phyloP scores from a whole-genome alignment of 305 asterid species.

The Rubia balearica region DNA sequence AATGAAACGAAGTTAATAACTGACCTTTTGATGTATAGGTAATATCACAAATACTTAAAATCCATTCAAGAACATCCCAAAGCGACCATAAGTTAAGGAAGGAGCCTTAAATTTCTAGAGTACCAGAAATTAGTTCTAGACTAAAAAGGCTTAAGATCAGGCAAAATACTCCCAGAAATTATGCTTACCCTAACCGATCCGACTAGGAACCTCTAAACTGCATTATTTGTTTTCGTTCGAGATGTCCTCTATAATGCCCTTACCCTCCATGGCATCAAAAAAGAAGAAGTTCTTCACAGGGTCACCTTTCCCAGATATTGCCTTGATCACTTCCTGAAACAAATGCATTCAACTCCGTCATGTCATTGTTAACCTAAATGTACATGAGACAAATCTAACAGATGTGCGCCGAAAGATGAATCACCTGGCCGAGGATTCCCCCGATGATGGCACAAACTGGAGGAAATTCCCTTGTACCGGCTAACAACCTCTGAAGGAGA shows the following conservation, averaged over 20 bases:
- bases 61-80: not conserved
- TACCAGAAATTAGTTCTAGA: not conserved
- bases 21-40: not conserved
- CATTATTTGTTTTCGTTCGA: slow-evolving; percentile 22
- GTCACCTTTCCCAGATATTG: slow-evolving; percentile 93
- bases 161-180: not conserved
- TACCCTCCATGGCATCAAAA: slow-evolving; percentile 77
- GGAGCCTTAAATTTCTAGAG: not conserved
- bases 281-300: slow-evolving; percentile 88
- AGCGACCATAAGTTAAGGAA: not conserved
- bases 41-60: not conserved
- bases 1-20: not conserved
- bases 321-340: slow-evolving; percentile 83
- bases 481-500: slow-evolving; percentile 64
- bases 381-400: not conserved
- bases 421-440: slow-evolving; percentile 93
- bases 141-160: not conserved
- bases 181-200: not conserved
- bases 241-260: slow-evolving; percentile 79
- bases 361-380: slow-evolving; percentile 5
- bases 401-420: slow-evolving; percentile 7
- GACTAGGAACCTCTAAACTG: not conserved
- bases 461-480: slow-evolving; percentile 69
- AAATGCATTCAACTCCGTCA: slow-evolving; percentile 13
- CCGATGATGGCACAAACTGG: slow-evolving; percentile 90